Evolutionary conservation across 1,284 basidiomycete genomes (phyloP), one percentile per base, ranked within the genome.

Genomic region (Microbotryum silenes-acaulis): DNA sequence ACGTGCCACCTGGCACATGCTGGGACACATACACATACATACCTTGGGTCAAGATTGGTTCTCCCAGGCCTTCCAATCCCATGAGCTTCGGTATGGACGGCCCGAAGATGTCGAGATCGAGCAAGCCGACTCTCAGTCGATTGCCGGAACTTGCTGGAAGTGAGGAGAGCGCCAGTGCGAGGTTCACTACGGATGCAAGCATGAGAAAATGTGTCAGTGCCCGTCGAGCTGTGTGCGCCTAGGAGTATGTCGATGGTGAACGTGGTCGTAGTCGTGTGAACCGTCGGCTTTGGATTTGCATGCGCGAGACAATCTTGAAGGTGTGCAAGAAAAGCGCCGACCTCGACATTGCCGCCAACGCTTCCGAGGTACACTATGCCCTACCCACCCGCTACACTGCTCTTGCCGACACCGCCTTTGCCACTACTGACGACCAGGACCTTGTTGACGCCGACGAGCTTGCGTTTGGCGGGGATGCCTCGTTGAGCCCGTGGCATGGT

Each of bases 371-470:
- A 52, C 45, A 29, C 51, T 46, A 59, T 60, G 44, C 16, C 54
- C 21, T 49, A 74, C 79, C 52, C 63, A 90, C 90, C 88, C 54
- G 93, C 88, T 44, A 97, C 80, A 0, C 93, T 97, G 68, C 89
- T 93, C 78, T 98, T 98, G 8, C 94, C 94, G 1, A 97, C 94
- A 2, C 94, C 94, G 6, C 94, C 96, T 74, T 97, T 97, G 18
- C 92, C 94, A 69, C 89, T 92, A 1, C 91, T 89, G 0, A 98
- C 92, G 5, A 85, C 87, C 9, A 98, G 75, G 31, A 96, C 84
- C 55, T 77, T 74, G 64, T 79, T 78, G 37, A 81, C 81, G 31
- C 80, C 73, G 12, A 77, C 77, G 52, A 82, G 80, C 6, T 73
- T 72, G 0, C 78, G 75, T 54, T 79, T 80, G 46, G 74, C 68